Evolutionary conservation across 2,329 filamentous ascomycete species (phyloP), one percentile per base, ranked within the genome.

Genomic region (Verticillium nubilum): DNA sequence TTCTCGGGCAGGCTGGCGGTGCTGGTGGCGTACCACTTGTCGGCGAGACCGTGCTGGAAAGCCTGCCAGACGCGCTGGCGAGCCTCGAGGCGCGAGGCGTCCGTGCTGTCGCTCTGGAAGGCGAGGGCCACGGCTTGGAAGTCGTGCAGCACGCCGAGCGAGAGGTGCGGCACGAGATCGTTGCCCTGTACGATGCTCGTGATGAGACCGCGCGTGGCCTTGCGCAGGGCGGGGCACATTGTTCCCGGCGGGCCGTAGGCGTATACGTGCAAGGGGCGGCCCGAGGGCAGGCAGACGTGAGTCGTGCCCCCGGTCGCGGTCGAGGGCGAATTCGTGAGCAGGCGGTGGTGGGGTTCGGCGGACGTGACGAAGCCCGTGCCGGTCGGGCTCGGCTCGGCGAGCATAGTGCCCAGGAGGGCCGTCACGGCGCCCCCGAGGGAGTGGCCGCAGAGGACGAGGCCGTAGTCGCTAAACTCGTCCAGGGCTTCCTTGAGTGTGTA

Each of bases 241-340:
- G 87, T 88, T 0, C 88, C 84, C 0, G 89, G 89, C 1, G 89
- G 86, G 0, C 90, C 90, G 69, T 92, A 93, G 6, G 90, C 87
- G 69, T 91, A 93, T 13, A 92, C 90, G 66, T 93, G 90, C 23
- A 92, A 88, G 3, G 88, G 86, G 0, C 90, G 82, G 17, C 86
- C 85, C 0, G 86, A 66, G 0, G 90, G 90, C 0, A 92, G 78
- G 19, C 78, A 80, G 31, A 85, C 72, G 19, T 76, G 72, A 15
- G 68, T 64, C 13, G 57, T 53, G 28, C 64, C 66, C 3, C 68
- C 64, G 26, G 74, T 66, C 2, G 73, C 67, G n/a, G 42, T 13
- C 5, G 19, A 50, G 42, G 42, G 19, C 42, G 17, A 15, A 19
- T 25, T 12, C 10, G 42, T 25, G 9, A 80, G 65, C 15, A 78